Base-by-base conservation (phyloP, 1,139 yeast species). In the Candida buenavistaensis region DNA sequence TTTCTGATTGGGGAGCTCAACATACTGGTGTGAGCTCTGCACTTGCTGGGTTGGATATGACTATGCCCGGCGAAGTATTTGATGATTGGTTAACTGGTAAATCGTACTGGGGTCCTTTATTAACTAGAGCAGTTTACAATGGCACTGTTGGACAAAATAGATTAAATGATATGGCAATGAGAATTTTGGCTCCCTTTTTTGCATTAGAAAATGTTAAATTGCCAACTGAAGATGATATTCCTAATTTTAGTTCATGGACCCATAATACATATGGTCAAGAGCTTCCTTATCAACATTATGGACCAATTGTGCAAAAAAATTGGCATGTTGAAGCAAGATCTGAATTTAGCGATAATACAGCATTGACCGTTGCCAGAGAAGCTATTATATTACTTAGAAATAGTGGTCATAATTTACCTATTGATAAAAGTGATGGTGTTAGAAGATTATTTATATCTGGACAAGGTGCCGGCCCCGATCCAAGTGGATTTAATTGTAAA, bases 1-100 rank as follows among this genome's bases (percentile, higher is more conserved):
- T 79, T 37, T 71, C 82, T 21, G 86, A 80, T 49, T 79, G 85
- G 84, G 79, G 78, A 16, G 85, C 82, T 4, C 78, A 74, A 41
- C 79, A 74, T 43, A 55, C 75, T 12, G 85, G 85, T 6, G 76
- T 78, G 5, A 66, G 68, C 36, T 68, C 82, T 1, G 79, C 77
- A 1, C 55, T 76, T 19, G 72, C 83, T 2, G 87, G 87, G 1
- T 57, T 78, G 28, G 86, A 80, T 55, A 77, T 80, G 82, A 64
- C 74, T 5, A 79, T 80, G 85, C 86, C 86, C 0, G 84, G 83
- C 19, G 80, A 76, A 39, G 61, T 71, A 1, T 68, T 68, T 42
- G 73, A 72, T 38, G 75, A 68, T 35, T 72, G 79, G 75, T 58
- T 72, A 24, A 64, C 75, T 12, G 82, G 81, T 2, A 67, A 72